Evolutionary conservation across 1,284 basidiomycete species (phyloP).

Genomic region (Pterulicium gracile): DNA sequence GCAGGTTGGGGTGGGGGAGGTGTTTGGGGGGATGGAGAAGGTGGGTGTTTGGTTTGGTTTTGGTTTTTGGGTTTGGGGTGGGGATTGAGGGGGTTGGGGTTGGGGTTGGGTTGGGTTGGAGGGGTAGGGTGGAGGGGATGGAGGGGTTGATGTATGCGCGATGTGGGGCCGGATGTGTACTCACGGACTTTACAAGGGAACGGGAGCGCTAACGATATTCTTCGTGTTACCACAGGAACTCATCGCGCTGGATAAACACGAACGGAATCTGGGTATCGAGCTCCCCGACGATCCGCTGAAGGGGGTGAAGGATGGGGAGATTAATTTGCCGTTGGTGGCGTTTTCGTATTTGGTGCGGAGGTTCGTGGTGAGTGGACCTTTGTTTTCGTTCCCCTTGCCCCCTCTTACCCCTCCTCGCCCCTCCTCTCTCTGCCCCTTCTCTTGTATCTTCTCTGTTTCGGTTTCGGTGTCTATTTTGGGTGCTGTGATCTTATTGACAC

Average conservation of each 20-base stretch:
- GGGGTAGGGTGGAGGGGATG: neutral
- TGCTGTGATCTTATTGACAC: no score
- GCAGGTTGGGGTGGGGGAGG: conserved; percentile 29
- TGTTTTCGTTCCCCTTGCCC: neutral
- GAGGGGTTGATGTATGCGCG: conserved; percentile 10
- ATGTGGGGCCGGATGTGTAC: conserved; percentile 15
- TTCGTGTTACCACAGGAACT: no score
- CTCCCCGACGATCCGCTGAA: conserved; percentile 42
- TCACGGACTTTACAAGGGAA: conserved; percentile 14
- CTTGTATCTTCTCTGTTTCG: no score
- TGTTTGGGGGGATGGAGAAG: conserved; percentile 20
- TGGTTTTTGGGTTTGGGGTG: no score
- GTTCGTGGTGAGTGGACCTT: conserved; percentile 30
- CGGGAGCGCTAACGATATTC: no score
- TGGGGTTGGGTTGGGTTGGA: no score
- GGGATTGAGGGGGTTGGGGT: no score
- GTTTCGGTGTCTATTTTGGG: no score
- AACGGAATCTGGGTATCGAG: conserved; percentile 29
- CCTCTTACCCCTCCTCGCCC: neutral
- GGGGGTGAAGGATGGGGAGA: conserved; percentile 18
- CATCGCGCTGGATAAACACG: conserved; percentile 26
- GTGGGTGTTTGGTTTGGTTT: conserved; percentile 23
- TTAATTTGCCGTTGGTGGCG: conserved; percentile 46
- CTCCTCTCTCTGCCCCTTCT: no score
- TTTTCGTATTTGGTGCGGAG: conserved; percentile 52